phyloP scores from a whole-genome alignment of 441 rosid genomes.

The Arabidopsis hybrid region DNA sequence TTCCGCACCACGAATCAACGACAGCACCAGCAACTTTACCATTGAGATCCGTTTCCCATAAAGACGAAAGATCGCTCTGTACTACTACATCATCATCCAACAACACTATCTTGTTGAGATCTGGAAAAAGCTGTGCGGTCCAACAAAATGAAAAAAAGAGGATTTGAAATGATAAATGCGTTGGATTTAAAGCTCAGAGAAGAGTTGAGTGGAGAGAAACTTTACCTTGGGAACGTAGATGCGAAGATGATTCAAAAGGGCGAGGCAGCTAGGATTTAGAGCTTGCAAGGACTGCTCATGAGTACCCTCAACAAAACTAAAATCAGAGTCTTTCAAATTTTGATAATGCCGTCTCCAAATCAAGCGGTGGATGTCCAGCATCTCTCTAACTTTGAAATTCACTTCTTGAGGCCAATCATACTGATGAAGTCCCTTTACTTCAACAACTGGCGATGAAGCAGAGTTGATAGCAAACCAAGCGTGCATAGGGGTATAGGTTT shows the following conservation, averaged over 20 bases:
- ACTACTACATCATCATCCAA: slow-evolving; percentile 94
- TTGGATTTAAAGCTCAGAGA: slow-evolving; percentile 34
- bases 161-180: slow-evolving; percentile 44
- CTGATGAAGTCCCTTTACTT: slow-evolving; percentile 93
- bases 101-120: slow-evolving; percentile 85
- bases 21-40: slow-evolving; percentile 86
- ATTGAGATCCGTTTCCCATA: slow-evolving; percentile 82
- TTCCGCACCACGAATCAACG: slow-evolving; percentile 73
- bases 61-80: slow-evolving; percentile 79
- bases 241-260: slow-evolving; percentile 85
- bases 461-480: slow-evolving; percentile 95
- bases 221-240: slow-evolving; percentile 84
- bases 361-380: slow-evolving; percentile 73
- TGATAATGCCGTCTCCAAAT: slow-evolving; percentile 67
- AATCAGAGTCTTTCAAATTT: slow-evolving; percentile 62
- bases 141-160: slow-evolving; percentile 44
- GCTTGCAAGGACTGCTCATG: slow-evolving; percentile 58
- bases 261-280: slow-evolving; percentile 66
- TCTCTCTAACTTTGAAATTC: slow-evolving; percentile 71
- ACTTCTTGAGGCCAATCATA: slow-evolving; percentile 89
- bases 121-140: slow-evolving; percentile 84
- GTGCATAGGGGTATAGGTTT: slow-evolving; percentile 92
- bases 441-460: slow-evolving; percentile 67
- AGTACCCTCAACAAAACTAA: slow-evolving; percentile 50
- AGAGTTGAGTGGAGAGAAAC: slow-evolving; percentile 25